Evolutionary conservation across 176 grass and related monocot species (phyloP).

Genomic region (Oryza rufipogon): DNA sequence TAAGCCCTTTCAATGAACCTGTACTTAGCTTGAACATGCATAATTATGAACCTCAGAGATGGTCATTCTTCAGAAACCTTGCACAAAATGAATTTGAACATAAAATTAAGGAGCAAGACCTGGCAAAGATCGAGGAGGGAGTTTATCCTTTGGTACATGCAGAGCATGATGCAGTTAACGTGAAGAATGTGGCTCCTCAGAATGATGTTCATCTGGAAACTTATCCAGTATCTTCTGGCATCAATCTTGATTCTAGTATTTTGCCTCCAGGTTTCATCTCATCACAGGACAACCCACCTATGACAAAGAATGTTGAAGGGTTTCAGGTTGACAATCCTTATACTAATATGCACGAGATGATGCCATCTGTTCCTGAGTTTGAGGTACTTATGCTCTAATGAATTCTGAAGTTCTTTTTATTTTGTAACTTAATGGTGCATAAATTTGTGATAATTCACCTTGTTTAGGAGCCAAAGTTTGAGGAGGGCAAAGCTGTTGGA

Average conservation of each 20-base stretch:
- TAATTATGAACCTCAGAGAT: conserved; percentile 81
- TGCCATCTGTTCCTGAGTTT: conserved; percentile 62
- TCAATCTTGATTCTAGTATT: conserved; percentile 45
- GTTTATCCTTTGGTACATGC: conserved; percentile 38
- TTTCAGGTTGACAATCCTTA: conserved; percentile 91
- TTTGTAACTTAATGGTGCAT: conserved; percentile 2
- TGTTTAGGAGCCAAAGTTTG: conserved; percentile 70
- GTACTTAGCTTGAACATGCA: conserved; percentile 80
- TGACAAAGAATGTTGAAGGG: conserved; percentile 54
- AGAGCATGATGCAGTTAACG: conserved; percentile 45
- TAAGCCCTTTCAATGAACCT: conserved; percentile 72
- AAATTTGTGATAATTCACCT: conserved; percentile 33
- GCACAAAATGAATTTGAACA: conserved; percentile 74
- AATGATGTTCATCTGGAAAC: conserved; percentile 57
- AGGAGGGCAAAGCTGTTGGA: conserved; percentile 53
- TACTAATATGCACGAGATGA: conserved; percentile 68
- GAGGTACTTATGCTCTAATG: conserved; percentile 64
- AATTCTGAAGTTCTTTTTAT: conserved; percentile 1
- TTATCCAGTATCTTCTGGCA: conserved; percentile 48
- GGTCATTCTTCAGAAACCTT: conserved; percentile 98
- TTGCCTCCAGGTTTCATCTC: conserved; percentile 49
- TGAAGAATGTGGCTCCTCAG: conserved; percentile 50
- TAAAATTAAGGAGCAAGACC: conserved; percentile 70
- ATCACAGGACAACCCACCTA: conserved; percentile 44
- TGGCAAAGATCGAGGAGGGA: conserved; percentile 62